A percentile compares a stretch with the other conserved stretches of the same genome.
Evolutionary conservation across 2,329 filamentous ascomycete species (phyloP).

Genomic region (Aspergillus chevalieri): DNA sequence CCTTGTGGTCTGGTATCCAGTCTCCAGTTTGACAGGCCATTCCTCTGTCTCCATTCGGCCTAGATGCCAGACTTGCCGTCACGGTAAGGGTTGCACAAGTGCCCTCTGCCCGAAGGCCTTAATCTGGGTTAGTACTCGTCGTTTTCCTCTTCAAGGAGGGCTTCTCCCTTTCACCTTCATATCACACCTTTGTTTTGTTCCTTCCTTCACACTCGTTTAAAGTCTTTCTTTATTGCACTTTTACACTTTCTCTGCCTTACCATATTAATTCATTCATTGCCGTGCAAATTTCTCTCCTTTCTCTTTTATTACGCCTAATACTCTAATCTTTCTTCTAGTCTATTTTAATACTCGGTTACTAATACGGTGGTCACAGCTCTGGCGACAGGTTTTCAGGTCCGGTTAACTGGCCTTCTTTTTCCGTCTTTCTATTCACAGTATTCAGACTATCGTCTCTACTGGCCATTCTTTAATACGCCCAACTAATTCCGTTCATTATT

Average conservation of each 20-base stretch:
- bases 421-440: conserved; percentile 17
- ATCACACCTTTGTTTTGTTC: conserved; percentile 4
- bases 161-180: conserved; percentile 11
- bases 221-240: conserved; percentile 8
- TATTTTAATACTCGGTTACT: conserved; percentile 12
- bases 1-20: conserved; percentile 32
- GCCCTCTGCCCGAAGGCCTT: conserved; percentile 34
- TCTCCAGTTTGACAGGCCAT: conserved; percentile 34
- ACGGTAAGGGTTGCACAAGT: conserved; percentile 39
- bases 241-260: conserved; percentile 6
- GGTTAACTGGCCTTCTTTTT: conserved; percentile 21
- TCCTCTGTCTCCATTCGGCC: conserved; percentile 33
- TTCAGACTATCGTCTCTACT: conserved; percentile 37
- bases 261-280: not conserved
- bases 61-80: conserved; percentile 41
- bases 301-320: conserved; percentile 7
- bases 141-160: conserved; percentile 18
- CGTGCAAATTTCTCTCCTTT: conserved; percentile 6
- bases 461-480: conserved; percentile 45
- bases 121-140: conserved; percentile 36
- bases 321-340: conserved; percentile 16
- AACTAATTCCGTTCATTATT: conserved; percentile 56
- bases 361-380: conserved; percentile 31
- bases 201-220: conserved; percentile 7
- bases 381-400: conserved; percentile 22